These are phyloP conservation scores for Tetrapisispora phaffii DNA, from an alignment of 805 yeast species.

Conservation along the genomic window DNA sequence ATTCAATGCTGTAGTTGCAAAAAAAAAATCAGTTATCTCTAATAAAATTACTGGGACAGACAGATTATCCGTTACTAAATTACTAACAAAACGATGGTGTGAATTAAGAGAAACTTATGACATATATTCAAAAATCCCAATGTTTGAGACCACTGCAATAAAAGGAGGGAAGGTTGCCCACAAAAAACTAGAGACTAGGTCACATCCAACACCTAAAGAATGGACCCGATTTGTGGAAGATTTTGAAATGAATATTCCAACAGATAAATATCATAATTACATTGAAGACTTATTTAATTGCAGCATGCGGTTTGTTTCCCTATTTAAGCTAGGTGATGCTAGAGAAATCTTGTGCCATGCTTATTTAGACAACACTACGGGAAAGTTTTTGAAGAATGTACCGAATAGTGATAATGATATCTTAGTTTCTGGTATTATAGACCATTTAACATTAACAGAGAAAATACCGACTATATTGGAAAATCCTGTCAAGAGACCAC, in stretches of 20 bases:
- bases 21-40: neutral
- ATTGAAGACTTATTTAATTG: constrained; percentile 35
- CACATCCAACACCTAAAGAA: constrained; percentile 32
- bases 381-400: constrained; percentile 7
- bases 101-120: constrained; percentile 49
- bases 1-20: constrained; percentile 7
- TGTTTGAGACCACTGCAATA: constrained; percentile 34
- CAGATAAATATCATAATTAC: constrained; percentile 18
- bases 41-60: constrained; percentile 1
- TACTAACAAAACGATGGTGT: constrained; percentile 58
- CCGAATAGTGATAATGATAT: constrained; percentile 24
- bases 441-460: constrained; percentile 32
- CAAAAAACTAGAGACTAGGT: constrained; percentile 35
- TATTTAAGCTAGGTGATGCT: constrained; percentile 40
- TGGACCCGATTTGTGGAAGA: constrained; percentile 11
- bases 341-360: constrained; percentile 55
- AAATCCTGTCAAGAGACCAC: neutral
- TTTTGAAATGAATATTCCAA: constrained; percentile 12
- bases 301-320: constrained; percentile 32
- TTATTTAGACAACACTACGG: constrained; percentile 30
- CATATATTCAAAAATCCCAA: constrained; percentile 37
- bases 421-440: constrained; percentile 57
- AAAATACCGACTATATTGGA: neutral
- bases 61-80: constrained; percentile 41
- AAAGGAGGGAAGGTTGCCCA: constrained; percentile 41